Evolutionary conservation across 176 grass and related monocot species (phyloP), one percentile per base, ranked within the genome.

Genomic region (Raddia guianensis): DNA sequence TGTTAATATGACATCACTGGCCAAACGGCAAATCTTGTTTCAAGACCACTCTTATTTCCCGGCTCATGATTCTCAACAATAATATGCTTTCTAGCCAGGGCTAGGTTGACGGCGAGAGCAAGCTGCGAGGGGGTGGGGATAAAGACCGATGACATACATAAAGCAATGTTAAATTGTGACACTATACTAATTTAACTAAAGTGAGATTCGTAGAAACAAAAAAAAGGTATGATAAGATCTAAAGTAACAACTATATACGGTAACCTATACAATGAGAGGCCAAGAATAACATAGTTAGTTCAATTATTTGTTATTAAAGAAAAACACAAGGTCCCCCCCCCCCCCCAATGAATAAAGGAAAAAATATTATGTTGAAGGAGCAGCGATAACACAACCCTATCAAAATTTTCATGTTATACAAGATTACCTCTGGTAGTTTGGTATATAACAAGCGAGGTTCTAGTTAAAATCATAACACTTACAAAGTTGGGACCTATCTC

Each of bases 1-100:
- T 85, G 49, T 58, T 81, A 89, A 85, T 85, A 77, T 89, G 82
- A 89, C 82, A 85, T 85, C 87, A 89, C 87, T 85, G 65, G 42
- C 43, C 82, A 85, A 89, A 27, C 85, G 72, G 77, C 52, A 89
- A 60, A 89, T 89, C 82, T 89, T 89, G 66, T 66, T 89, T 70
- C 65, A 77, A 85, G 87, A 89, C 81, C 77, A 85, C 65, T 85
- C 77, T 77, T 49, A 80, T 89, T 75, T 81, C 70, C 49, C 56
- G 49, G 49, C 56, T 75, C 37, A 40, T 40, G 63, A 81, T 81
- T 42, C 54, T 80, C 42, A 72, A 71, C 44, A 89, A 49, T 56
- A 49, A 14, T 71, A 70, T 65, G 57, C 50, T 76, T 84, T 85
- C 51, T 77, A 66, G 27, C 27, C 27, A 27, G 1, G 27, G 27